These are phyloP conservation scores for Pleurotus sapidus DNA, from an alignment of 768 basidiomycete genomes.

Conservation along the genomic window DNA sequence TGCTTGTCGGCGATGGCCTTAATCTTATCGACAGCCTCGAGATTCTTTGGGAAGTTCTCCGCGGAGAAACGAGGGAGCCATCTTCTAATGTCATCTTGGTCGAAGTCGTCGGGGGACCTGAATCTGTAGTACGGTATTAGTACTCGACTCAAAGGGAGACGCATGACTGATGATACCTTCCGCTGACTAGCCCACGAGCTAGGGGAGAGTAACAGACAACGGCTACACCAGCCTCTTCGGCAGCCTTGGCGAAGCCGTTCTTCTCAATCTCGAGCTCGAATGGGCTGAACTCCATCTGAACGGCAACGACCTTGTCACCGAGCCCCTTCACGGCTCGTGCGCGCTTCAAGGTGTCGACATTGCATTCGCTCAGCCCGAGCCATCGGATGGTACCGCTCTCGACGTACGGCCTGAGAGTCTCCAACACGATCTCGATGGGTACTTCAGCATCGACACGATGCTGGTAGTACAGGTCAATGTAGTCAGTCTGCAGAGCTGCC, in stretches of 20 bases:
- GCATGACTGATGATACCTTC: constrained; percentile 15
- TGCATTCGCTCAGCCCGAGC: constrained; percentile 31
- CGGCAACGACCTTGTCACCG: constrained; percentile 23
- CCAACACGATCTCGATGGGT: constrained; percentile 29
- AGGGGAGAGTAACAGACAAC: constrained; percentile 31
- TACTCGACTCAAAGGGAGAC: not conserved
- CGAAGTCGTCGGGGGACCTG: constrained; percentile 34
- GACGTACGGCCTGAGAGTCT: constrained; percentile 30
- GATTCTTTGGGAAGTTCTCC: constrained; percentile 45
- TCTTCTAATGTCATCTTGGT: constrained; percentile 28
- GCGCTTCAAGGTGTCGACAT: constrained; percentile 21
- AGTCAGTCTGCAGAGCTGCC: constrained; percentile 14
- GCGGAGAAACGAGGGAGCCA: constrained; percentile 27
- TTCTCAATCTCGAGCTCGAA: constrained; percentile 26
- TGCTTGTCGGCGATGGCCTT: constrained; percentile 26
- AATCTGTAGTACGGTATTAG: constrained; percentile 15
- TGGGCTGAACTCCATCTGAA: constrained; percentile 29
- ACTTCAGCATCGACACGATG: constrained; percentile 29
- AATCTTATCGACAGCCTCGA: constrained; percentile 31
- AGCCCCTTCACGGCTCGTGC: constrained; percentile 25
- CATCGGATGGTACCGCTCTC: constrained; percentile 25
- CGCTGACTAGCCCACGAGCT: constrained; percentile 34
- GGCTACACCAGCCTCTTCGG: constrained; percentile 25
- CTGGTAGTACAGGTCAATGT: constrained; percentile 26
- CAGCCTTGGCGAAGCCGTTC: constrained; percentile 22